phyloP scores from a whole-genome alignment of 768 basidiomycete genomes.

The Sarcodon sp. region DNA sequence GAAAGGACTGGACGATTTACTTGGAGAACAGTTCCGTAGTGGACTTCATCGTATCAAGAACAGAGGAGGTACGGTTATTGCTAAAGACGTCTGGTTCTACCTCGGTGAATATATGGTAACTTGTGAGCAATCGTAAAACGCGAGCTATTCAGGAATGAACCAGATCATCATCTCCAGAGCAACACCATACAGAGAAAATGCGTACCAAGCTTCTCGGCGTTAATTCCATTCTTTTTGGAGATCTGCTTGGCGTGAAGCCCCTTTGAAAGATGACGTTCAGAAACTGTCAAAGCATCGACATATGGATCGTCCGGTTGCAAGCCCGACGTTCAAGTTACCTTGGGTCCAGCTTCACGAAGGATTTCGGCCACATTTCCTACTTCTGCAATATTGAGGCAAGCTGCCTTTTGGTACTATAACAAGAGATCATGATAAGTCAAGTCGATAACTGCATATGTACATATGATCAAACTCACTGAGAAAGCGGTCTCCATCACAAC shows the following conservation, averaged over 20 bases:
- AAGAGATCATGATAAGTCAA: too few relatives aligned
- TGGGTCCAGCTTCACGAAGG: constrained; percentile 6
- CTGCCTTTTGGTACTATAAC: constrained; percentile 2
- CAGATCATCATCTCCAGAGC: too few relatives aligned
- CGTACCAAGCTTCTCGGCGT: constrained; percentile 15
- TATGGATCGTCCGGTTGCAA: neutral
- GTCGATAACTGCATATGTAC: too few relatives aligned
- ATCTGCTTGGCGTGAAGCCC: constrained; percentile 19
- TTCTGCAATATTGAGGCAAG: constrained; percentile 3
- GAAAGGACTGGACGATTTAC: neutral
- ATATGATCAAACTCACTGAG: neutral
- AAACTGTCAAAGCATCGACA: neutral
- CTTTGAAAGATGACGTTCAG: constrained; percentile 1
- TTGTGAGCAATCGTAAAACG: constrained; percentile 9
- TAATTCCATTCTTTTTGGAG: constrained; percentile 9
- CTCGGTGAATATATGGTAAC: constrained; percentile 10
- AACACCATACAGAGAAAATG: too few relatives aligned
- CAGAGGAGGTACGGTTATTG: constrained; percentile 7
- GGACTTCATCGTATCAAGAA: constrained; percentile 8
- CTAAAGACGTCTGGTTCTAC: constrained; percentile 10
- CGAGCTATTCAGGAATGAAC: neutral
- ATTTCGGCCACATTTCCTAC: constrained; percentile 6
- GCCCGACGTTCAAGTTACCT: constrained; percentile 2
- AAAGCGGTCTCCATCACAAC: neutral
- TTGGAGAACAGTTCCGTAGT: neutral